phyloP scores from a whole-genome alignment of 352 stramenopile genomes.

The Aphanomyces cochlioides region DNA sequence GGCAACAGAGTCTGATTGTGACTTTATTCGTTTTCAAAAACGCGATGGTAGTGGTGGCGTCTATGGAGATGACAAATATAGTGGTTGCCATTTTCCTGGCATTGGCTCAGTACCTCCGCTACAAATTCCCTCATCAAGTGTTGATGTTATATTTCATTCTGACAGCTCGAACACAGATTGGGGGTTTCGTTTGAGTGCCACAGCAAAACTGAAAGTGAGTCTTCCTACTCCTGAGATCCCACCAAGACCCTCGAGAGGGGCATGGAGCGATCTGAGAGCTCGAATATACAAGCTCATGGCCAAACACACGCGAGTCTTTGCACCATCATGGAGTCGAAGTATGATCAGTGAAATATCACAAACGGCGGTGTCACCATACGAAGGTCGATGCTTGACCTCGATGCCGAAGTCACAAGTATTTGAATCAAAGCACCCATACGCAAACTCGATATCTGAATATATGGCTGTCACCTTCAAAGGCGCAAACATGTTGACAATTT shows the following conservation, averaged over 20 bases:
- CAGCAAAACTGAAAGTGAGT: slow-evolving; percentile 54
- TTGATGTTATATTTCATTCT: slow-evolving; percentile 73
- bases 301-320: slow-evolving; percentile 25
- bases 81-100: slow-evolving; percentile 62
- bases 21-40: slow-evolving; percentile 73
- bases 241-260: slow-evolving; percentile 40
- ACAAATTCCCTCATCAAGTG: slow-evolving; percentile 52
- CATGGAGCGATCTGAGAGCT: slow-evolving; percentile 53
- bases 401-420: slow-evolving; percentile 62
- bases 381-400: slow-evolving; percentile 50
- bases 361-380: slow-evolving; percentile 47
- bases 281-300: slow-evolving; percentile 53
- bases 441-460: slow-evolving; percentile 74
- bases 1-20: slow-evolving; percentile 58
- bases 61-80: slow-evolving; percentile 69
- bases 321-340: slow-evolving; percentile 29
- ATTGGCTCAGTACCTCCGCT: slow-evolving; percentile 52
- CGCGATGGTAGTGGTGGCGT: slow-evolving; percentile 24
- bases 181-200: slow-evolving; percentile 77
- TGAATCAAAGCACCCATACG: slow-evolving; percentile 84
- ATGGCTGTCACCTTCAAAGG: slow-evolving; percentile 78
- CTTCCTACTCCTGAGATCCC: slow-evolving; percentile 54
- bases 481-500: slow-evolving; percentile 56
- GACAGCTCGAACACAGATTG: slow-evolving; percentile 59
- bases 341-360: slow-evolving; percentile 41